Percentiles rank a stretch among this genome's conserved stretches.
These are phyloP conservation scores for Amanita rubescens DNA, from an alignment of 768 basidiomycete species.

Conservation along the genomic window DNA sequence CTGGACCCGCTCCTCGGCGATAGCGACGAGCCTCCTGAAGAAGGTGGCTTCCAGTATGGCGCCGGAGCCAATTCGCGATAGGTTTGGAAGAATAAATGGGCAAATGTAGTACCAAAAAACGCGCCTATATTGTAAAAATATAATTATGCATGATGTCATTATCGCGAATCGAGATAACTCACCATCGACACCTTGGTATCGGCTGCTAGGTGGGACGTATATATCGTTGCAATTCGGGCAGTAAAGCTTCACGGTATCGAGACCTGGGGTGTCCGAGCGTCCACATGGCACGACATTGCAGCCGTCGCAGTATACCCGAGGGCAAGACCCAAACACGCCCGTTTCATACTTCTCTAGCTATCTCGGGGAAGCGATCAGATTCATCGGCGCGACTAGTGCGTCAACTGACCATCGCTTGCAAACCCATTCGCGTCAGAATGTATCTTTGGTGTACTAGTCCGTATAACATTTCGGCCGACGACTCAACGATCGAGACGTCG, in stretches of 20 bases:
- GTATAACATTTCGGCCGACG: constrained; percentile 94
- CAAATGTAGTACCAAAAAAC: constrained; percentile 99
- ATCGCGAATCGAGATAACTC: constrained; percentile 19
- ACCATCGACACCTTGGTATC: constrained; percentile 96
- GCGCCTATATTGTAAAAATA: constrained; percentile 52
- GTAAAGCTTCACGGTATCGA: constrained; percentile 96
- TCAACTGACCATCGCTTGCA: constrained; percentile 74
- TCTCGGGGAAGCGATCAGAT: constrained; percentile 8
- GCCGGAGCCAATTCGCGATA: constrained; percentile 94
- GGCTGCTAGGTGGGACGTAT: constrained; percentile 90
- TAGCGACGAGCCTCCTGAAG: constrained; percentile 48
- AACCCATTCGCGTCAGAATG: constrained; percentile 89
- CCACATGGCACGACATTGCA: constrained; percentile 92
- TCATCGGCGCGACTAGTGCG: neutral
- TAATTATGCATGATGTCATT: constrained; percentile 8
- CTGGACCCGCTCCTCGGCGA: constrained; percentile 48
- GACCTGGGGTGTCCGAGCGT: constrained; percentile 88
- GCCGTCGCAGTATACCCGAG: constrained; percentile 88
- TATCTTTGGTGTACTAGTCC: constrained; percentile 97
- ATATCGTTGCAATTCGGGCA: constrained; percentile 98
- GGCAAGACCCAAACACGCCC: constrained; percentile 88
- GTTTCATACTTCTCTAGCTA: constrained; percentile 96
- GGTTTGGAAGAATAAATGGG: constrained; percentile 96
- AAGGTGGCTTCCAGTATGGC: constrained; percentile 79
- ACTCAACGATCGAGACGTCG: constrained; percentile 97